A percentile compares a stretch with the other conserved stretches of the same genome.
These are phyloP conservation scores for Aspergillus pseudoviridinutans DNA, from an alignment of 2,329 filamentous ascomycete species.

Conservation along the genomic window DNA sequence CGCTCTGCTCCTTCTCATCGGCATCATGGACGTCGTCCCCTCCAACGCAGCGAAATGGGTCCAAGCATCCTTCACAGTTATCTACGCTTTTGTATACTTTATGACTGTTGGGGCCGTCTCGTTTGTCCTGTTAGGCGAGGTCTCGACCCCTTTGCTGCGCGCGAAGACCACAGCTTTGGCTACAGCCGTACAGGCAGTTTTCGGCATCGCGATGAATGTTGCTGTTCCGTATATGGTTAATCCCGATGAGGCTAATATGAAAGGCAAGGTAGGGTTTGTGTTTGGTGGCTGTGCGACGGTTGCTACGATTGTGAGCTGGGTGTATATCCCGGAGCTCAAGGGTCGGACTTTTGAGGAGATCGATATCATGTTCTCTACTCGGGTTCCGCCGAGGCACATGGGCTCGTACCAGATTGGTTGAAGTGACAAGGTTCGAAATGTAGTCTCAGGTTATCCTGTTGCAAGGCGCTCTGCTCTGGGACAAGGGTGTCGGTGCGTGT, in stretches of 20 bases:
- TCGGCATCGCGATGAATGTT: constrained; percentile 39
- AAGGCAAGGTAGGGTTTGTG: constrained; percentile 27
- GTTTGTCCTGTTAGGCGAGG: constrained; percentile 48
- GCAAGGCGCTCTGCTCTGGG: no score
- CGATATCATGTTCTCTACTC: constrained; percentile 25
- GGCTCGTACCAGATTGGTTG: no score
- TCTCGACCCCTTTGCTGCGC: constrained; percentile 38
- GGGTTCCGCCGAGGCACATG: constrained; percentile 7
- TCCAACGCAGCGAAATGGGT: constrained; percentile 25
- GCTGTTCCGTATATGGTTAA: constrained; percentile 41
- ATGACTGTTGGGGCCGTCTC: constrained; percentile 40
- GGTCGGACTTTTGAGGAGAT: constrained; percentile 30
- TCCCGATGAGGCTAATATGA: constrained; percentile 22
- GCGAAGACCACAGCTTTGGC: constrained; percentile 45
- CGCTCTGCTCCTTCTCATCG: constrained; percentile 20
- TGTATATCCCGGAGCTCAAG: constrained; percentile 24
- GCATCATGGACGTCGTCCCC: constrained; percentile 33
- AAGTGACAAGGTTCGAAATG: no score
- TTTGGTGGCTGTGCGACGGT: constrained; percentile 20
- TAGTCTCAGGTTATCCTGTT: no score
- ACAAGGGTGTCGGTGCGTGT: no score
- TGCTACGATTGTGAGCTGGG: constrained; percentile 19
- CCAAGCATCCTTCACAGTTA: constrained; percentile 33
- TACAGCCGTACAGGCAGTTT: constrained; percentile 35
- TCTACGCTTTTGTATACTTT: constrained; percentile 40